These are phyloP conservation scores for Chaetomidium leptoderma DNA, from an alignment of 495 filamentous ascomycete species.

Conservation along the genomic window DNA sequence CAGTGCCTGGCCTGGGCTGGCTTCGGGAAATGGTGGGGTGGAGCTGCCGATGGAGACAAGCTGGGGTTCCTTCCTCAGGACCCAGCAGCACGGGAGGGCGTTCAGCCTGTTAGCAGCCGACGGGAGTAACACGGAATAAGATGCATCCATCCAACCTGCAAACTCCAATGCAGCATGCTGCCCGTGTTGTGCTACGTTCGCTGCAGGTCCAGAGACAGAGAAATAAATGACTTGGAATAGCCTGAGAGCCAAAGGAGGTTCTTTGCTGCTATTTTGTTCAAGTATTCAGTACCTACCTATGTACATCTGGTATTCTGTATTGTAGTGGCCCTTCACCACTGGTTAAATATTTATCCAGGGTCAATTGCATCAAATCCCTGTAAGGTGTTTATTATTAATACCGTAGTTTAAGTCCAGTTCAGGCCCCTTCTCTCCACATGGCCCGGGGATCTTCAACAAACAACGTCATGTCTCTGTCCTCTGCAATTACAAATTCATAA, in stretches of 20 bases:
- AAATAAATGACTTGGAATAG: no score
- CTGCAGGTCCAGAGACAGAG: neutral
- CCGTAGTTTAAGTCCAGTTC: no score
- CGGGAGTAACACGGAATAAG: constrained; percentile 2
- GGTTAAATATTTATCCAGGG: constrained; percentile 10
- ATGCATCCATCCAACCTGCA: constrained; percentile 4
- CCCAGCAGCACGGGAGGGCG: constrained; percentile 2
- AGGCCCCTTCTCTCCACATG: neutral
- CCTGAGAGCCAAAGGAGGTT: no score
- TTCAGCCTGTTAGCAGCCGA: neutral
- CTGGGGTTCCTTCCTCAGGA: neutral
- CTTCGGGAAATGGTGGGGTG: neutral
- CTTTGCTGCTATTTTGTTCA: no score
- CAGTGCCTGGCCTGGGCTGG: neutral
- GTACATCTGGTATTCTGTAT: no score
- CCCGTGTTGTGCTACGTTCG: neutral
- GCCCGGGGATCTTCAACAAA: no score
- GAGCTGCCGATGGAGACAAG: neutral
- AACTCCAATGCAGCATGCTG: neutral
- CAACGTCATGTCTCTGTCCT: neutral
- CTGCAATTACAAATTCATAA: neutral
- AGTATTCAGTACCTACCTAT: no score
- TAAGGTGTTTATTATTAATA: neutral
- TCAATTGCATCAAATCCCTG: neutral
- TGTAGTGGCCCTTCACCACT: neutral